Evolutionary conservation across 805 yeast genomes (phyloP), one percentile per base, ranked within the genome.

Genomic region (Teunomyces barrocoloradensis): DNA sequence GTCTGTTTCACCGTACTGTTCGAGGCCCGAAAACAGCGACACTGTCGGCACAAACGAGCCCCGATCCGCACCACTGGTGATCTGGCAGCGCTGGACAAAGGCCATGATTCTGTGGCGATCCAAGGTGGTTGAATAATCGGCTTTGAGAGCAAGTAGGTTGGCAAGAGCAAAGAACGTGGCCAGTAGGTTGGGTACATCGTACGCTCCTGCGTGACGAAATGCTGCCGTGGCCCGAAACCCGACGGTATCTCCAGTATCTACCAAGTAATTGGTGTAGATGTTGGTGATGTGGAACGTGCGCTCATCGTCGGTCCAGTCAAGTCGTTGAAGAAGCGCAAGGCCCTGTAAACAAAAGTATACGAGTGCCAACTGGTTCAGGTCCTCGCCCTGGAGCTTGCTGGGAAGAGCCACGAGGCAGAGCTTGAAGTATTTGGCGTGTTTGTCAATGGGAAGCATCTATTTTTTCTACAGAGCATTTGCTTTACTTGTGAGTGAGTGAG

Each of bases 141-240:
- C 79, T 28, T 71, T 69, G 11, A 87, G 65, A n/a, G 79, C 67
- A 1, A 81, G 60, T 33, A 87, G 68, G 9, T 77, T 69, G 30
- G 80, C 76, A 29, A 90, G 63, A 1, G 89, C 91, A 66, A 90
- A 87, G 53, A 83, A 81, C 0, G 97, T 90, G 5, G 90, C 81
- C 0, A 92, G 79, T 5, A 89, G 63, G 53, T 81, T 85, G 1
- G 91, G 80, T 1, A 81, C 68, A 57, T 84, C 90, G 56, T 80
- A 83, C 33, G 35, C 41, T 41, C 51, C 46, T 12, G 50, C 39
- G 6, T 56, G 56, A 28, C 61, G 59, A 55, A 82, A 84, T 5
- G 2, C 77, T 69, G 21, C 68, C 54, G 86, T 81, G 1, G 89
- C 80, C 45, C 89, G 63, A 60, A 87, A 87, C 0, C 87, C 66